phyloP scores from a whole-genome alignment of 352 stramenopile species.

The Phytophthora hibernalis region DNA sequence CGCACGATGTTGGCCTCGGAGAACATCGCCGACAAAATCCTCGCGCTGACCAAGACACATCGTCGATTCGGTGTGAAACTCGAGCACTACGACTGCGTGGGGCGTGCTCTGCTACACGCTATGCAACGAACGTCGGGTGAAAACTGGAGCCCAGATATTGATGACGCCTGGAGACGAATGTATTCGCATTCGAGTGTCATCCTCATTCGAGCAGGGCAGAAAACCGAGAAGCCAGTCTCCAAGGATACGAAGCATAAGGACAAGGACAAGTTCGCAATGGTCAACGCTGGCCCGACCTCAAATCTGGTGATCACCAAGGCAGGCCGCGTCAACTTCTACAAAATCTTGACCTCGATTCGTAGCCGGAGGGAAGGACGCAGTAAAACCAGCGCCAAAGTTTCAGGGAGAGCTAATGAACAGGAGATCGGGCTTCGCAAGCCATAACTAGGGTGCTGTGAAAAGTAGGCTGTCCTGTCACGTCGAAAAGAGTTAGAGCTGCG shows the following conservation, averaged over 20 bases:
- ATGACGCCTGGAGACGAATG: slow-evolving; percentile 50
- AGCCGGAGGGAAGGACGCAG: slow-evolving; percentile 25
- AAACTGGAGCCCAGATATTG: slow-evolving; percentile 49
- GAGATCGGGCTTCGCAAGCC: slow-evolving; percentile 15
- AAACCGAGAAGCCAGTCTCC: slow-evolving; percentile 35
- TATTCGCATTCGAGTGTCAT: slow-evolving; percentile 56
- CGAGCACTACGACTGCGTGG: slow-evolving; percentile 53
- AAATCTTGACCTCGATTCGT: slow-evolving; percentile 33
- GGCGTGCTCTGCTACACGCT: slow-evolving; percentile 44
- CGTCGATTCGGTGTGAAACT: slow-evolving; percentile 55
- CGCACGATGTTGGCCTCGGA: slow-evolving; percentile 49
- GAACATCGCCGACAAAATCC: slow-evolving; percentile 46
- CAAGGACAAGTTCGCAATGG: slow-evolving; percentile 25
- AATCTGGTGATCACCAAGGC: slow-evolving; percentile 36
- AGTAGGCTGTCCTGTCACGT: slow-evolving; percentile 11
- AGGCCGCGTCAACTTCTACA: slow-evolving; percentile 28
- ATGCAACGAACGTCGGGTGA: slow-evolving; percentile 49
- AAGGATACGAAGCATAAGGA: slow-evolving; percentile 18
- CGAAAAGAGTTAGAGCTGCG: slow-evolving; percentile 18
- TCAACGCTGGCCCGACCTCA: slow-evolving; percentile 18
- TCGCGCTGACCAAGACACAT: slow-evolving; percentile 56
- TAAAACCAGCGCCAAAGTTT: slow-evolving; percentile 28
- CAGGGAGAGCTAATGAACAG: slow-evolving; percentile 13
- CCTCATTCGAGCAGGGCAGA: slow-evolving; percentile 45
- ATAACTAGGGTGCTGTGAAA: slow-evolving; percentile 18